A percentile compares a stretch with the other conserved stretches of the same genome.
These are phyloP conservation scores for Isabelozyma pseudorhagii DNA, from an alignment of 805 yeast species.

Conservation along the genomic window DNA sequence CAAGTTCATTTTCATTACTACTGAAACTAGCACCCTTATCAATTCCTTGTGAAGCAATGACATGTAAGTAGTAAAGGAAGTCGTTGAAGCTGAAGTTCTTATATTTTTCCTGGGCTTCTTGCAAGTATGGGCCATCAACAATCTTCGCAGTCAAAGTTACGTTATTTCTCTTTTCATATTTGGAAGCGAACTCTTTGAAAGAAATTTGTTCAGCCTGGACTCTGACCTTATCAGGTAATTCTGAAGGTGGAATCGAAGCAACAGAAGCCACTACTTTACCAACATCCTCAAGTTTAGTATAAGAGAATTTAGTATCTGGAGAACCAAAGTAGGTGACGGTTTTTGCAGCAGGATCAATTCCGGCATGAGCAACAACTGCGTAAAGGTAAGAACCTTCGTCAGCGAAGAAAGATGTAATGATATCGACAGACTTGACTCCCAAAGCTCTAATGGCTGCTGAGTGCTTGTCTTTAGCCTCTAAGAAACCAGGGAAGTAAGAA, in stretches of 20 bases:
- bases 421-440: constrained; percentile 48
- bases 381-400: constrained; percentile 31
- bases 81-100: constrained; percentile 24
- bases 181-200: constrained; percentile 32
- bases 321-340: constrained; percentile 39
- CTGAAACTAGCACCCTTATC: constrained; percentile 18
- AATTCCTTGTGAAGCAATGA: constrained; percentile 14
- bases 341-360: constrained; percentile 32
- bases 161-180: constrained; percentile 38
- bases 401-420: constrained; percentile 38
- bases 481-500: constrained; percentile 31
- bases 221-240: constrained; percentile 43
- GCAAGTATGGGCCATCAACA: constrained; percentile 23
- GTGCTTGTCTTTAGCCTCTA: constrained; percentile 31
- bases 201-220: constrained; percentile 41
- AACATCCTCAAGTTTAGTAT: constrained; percentile 39
- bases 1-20: constrained; percentile 25
- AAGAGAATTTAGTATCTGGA: constrained; percentile 30
- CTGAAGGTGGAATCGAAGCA: constrained; percentile 31
- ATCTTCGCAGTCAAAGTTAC: constrained; percentile 30
- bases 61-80: constrained; percentile 29
- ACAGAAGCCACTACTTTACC: constrained; percentile 42
- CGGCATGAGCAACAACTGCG: constrained; percentile 32
- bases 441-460: constrained; percentile 34
- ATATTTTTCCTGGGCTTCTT: constrained; percentile 23